Evolutionary conservation across 139 green algal species (phyloP), one percentile per base, ranked within the genome.

Genomic region (Volvox africanus): DNA sequence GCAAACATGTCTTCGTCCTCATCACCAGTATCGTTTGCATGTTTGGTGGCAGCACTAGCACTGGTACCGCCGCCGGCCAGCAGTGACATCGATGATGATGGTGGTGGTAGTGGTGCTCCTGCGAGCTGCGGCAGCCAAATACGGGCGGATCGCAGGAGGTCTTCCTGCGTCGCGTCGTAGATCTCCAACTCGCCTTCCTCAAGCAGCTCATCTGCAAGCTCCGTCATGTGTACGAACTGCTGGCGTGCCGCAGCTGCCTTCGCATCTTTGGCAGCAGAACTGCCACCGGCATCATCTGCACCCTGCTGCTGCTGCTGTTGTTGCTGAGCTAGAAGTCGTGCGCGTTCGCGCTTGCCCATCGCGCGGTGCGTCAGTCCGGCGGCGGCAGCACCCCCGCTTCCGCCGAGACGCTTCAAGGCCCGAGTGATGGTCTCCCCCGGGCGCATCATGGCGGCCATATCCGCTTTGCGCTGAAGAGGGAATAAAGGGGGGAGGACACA

Each of bases 1-100:
- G 88, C 95, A 94, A 97, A 97, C 92, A 97, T 97, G 84, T 97
- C 95, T 32, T 95, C 90, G 79, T 96, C 94, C 19, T 92, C 94
- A 26, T 88, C 82, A 65, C n/a, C 35, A n/a, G 14, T n/a, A n/a
- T 44, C 36, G 78, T 16, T 32, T 0, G 78, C 82, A 18, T 33
- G 14, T 19, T 81, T 55, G 24, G 81, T n/a, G 28, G 78, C 78
- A 68, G 19, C 20, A 26, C 20, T 36, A 36, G 36, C 11, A 12
- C 26, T 44, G 50, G 32, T 81, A 37, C 80, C 88, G 12, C 30
- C 67, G n/a, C 68, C 84, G 14, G 68, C 26, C 26, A 79, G 19
- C 22, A 30, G 61, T 36, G 73, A 62, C 77, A 20, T 69, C 28
- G 68, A 83, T 19, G 62, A 50, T 76, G 71, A 35, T 19, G 62